Base-by-base conservation (phyloP, 176 grass and related monocot genomes). In the Hordeum marinum region DNA sequence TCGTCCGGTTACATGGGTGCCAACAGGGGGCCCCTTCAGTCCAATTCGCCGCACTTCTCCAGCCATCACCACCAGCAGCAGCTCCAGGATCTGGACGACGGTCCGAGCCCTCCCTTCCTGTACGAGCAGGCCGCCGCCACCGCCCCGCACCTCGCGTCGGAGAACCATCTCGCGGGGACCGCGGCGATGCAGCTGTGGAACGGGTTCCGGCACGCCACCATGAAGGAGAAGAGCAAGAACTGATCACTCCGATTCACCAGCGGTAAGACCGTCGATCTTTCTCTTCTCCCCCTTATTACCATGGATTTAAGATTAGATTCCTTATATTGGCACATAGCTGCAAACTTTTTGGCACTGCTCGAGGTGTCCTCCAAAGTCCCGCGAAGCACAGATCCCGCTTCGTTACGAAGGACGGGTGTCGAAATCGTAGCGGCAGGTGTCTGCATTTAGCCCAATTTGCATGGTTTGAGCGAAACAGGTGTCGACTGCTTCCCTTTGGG, bases 11-110 rank as follows among this genome's bases (percentile, higher is more conserved):
- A 90, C 68, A 50, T 91, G 79, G 94, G 92, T 87, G 84, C 87
- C 94, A 92, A 74, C 65, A 97, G 94, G 94, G 92, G 94, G 90
- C 89, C 94, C 94, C 94, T 97, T 97, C 94, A 94, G 94, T 97
- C 94, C 94, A 97, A 97, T 94, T 94, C 94, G 42, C 89, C 92
- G 18, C 76, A 76, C 20, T 91, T 88, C 34, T 82, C 90, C 9
- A 84, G 80, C 63, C 82, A 89, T 61, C 89, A 90, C 9, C 60
- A 77, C 2, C 90, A 90, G 0, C 89, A 88, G 5, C 81, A 92
- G 10, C 88, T 88, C 54, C 88, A 93, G 78, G 82, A 79, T 68
- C 88, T 90, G 54, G 91, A 90, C 21, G 84, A 94, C 46, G 87
- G 84, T 21, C 87, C 88, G 4, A 94, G 82, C 85, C 67, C 90